Evolutionary conservation across 495 filamentous ascomycete species (phyloP).

Genomic region (Neurospora intermedia): DNA sequence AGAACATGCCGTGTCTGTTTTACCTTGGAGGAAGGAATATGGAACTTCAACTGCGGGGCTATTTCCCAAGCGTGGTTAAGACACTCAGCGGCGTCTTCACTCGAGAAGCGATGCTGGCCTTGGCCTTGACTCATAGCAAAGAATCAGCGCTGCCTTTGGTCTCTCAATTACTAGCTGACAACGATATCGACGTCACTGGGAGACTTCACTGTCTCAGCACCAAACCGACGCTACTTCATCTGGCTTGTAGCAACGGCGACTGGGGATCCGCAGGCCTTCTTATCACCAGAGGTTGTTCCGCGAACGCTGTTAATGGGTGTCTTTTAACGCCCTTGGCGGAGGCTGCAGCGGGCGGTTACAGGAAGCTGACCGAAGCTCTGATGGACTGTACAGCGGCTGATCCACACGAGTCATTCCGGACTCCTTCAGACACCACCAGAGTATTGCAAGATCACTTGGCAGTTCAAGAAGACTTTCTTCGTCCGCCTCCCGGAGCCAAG

Average conservation of each 20-base stretch:
- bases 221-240: slow-evolving; percentile 3
- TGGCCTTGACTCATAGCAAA: neutral
- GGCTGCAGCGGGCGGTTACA: neutral
- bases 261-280: neutral
- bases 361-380: neutral
- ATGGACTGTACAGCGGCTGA: slow-evolving; percentile 1
- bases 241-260: neutral
- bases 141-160: neutral
- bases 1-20: neutral
- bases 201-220: neutral
- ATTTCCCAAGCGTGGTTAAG: neutral
- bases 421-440: neutral
- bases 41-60: neutral
- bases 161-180: neutral
- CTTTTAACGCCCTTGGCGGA: neutral
- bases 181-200: neutral
- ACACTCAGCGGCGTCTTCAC: slow-evolving; percentile 1
- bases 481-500: neutral
- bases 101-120: neutral
- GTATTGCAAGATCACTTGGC: neutral
- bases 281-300: neutral
- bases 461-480: neutral
- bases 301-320: neutral
- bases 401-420: neutral
- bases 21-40: neutral